A percentile compares a stretch with the other conserved stretches of the same genome.
Evolutionary conservation across 257 asterid genomes (phyloP).

Genomic region (Nicotiana noctiflora): DNA sequence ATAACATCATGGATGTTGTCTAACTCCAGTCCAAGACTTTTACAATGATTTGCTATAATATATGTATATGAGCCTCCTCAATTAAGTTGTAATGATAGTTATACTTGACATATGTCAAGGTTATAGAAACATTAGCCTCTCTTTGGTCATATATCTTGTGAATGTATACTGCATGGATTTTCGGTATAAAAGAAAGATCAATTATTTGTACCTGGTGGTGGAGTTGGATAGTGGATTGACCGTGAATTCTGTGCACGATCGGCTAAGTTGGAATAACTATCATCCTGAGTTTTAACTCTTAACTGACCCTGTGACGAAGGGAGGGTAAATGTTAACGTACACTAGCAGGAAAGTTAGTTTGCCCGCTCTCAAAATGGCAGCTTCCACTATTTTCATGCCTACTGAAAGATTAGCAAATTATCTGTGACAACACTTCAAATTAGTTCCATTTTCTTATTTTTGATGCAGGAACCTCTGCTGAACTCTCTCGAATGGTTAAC

Average conservation of each 20-base stretch:
- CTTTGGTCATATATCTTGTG: not conserved
- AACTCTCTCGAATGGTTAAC: not conserved
- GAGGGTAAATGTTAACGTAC: not conserved
- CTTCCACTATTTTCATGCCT: too few species aligned
- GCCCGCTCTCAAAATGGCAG: too few species aligned
- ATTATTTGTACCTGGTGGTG: not conserved
- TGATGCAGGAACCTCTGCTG: not conserved
- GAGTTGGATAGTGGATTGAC: not conserved
- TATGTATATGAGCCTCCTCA: not conserved
- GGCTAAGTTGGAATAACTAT: not conserved
- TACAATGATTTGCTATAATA: slow-evolving; percentile 9
- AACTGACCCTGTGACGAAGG: not conserved
- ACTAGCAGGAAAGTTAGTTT: too few species aligned
- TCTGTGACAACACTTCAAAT: too few species aligned
- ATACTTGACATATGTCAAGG: not conserved
- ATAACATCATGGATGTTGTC: slow-evolving; percentile 64
- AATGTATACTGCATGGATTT: not conserved
- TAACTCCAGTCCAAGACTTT: slow-evolving; percentile 51
- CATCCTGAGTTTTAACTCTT: not conserved
- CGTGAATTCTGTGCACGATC: not conserved
- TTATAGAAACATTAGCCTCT: not conserved
- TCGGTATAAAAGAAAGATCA: not conserved
- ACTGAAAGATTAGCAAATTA: too few species aligned
- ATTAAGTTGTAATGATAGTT: not conserved
- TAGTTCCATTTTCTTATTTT: not conserved